Base-by-base conservation (phyloP, 108 stramenopile species). In the Cyclotella choctawhatcheeana region DNA sequence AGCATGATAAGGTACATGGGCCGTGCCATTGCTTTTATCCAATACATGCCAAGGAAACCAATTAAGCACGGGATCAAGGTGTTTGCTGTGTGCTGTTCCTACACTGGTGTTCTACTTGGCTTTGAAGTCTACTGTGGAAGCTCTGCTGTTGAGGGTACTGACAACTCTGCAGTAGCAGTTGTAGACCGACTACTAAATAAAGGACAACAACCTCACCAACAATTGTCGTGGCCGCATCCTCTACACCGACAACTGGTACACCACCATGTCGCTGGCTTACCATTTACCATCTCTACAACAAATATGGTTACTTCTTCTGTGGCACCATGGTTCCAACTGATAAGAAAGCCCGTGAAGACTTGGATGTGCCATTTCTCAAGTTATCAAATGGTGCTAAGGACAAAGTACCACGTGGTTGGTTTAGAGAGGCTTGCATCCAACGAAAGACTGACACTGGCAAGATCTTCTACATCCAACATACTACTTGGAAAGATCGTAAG, bases 1-100 rank as follows among this genome's bases (percentile, higher is more conserved):
- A 52, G 48, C 8, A 73, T 73, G 71, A 52, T 73, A 3, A 51
- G 17, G 20, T 73, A 73, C 32, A 64, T 51, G 45, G 71, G 62
- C 20, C 37, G 53, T 1, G 62, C 64, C 5, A 48, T 73, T 0
- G 29, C 61, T 3, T 73, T 64, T 20, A 22, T 73, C 0, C 71
- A 73, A 31, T 73, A 56, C 71, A 73, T 73, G 64, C 71, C 71
- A 10, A 14, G 7, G 4, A 72, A 72, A n/a, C 71, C 71, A 16
- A 72, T 72, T 52, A 72, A 72, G 30, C 69, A 72, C 33, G 71
- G 48, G 1, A 40, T 73, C 37, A 73, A 73, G 29, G 45, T 64
- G 0, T 73, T 40, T 21, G 44, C 30, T 50, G 20, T 44, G 0
- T 71, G 58, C 22, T 71, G 61, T 60, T 33, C 69, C 7, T 21